phyloP scores from a whole-genome alignment of 768 basidiomycete genomes.

The Lactifluus rugatus region DNA sequence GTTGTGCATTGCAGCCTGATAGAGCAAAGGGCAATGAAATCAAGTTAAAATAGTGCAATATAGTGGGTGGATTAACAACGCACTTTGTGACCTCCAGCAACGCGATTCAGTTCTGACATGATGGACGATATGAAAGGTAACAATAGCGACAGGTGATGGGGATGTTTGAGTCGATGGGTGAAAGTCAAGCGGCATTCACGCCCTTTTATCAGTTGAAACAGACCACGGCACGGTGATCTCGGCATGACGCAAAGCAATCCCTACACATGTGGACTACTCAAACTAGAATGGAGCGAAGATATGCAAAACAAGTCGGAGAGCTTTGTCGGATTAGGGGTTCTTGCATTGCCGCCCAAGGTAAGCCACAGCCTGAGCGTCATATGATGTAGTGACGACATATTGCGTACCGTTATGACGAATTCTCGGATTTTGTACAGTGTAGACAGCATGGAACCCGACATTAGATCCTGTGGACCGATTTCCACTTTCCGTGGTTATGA shows the following conservation, averaged over 20 bases:
- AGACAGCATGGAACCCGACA: not conserved
- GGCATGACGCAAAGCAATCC: not conserved
- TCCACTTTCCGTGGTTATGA: not conserved
- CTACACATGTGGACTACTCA: no score
- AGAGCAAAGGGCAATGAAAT: not conserved
- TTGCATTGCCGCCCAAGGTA: not conserved
- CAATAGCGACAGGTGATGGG: not conserved
- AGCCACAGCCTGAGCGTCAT: no score
- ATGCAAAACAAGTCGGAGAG: not conserved
- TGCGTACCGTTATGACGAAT: no score
- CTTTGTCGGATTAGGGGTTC: no score
- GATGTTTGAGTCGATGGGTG: not conserved
- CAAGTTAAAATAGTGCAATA: no score
- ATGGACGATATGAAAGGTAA: not conserved
- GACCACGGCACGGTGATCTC: not conserved
- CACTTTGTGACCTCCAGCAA: not conserved
- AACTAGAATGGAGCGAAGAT: not conserved
- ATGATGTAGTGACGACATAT: not conserved
- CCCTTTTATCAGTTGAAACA: not conserved
- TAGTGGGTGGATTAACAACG: not conserved
- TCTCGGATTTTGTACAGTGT: no score
- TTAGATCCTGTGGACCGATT: not conserved
- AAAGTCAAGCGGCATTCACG: not conserved
- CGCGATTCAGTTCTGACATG: not conserved
- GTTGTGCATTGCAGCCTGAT: slow-evolving; percentile 26